Percentiles rank a stretch among this genome's conserved stretches.
Conservation (phyloP, 2,329 filamentous ascomycete species). For the Fusarium luffae region DNA sequence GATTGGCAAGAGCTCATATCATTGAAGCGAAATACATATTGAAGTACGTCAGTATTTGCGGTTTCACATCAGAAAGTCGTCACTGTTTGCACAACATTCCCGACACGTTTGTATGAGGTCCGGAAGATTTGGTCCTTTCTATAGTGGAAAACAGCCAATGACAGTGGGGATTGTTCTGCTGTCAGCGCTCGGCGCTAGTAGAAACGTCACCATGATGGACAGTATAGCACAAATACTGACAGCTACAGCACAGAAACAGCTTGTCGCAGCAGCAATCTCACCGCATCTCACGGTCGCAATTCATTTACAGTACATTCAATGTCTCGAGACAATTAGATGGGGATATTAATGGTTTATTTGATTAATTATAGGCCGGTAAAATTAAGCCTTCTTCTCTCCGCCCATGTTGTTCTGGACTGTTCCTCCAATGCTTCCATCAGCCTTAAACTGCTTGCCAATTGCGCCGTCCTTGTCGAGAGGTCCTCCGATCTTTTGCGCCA, state of each 20-base stretch:
- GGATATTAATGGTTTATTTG: not conserved
- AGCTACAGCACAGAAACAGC: not conserved
- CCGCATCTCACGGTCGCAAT: not conserved
- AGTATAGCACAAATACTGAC: not conserved
- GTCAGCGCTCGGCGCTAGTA: not conserved
- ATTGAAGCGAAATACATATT: not conserved
- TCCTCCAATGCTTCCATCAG: slow-evolving; percentile 63
- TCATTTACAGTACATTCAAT: not conserved
- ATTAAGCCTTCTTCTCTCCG: slow-evolving; percentile 49
- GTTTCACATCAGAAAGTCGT: slow-evolving; percentile 17
- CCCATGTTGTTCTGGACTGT: slow-evolving; percentile 60
- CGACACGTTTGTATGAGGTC: not conserved
- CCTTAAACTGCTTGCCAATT: slow-evolving; percentile 67
- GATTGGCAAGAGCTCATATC: not conserved
- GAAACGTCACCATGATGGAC: slow-evolving; percentile 20
- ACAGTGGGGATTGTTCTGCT: not conserved
- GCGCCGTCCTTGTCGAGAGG: slow-evolving; percentile 62
- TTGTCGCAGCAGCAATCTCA: not conserved
- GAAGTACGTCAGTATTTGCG: not conserved
- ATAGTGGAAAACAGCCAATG: not conserved
- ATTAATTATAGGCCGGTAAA: not conserved
- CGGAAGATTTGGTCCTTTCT: slow-evolving; percentile 16
- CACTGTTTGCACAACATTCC: slow-evolving; percentile 9
- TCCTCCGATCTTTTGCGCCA: slow-evolving; percentile 62
- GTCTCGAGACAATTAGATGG: accelerated